Conservation (phyloP, 345 rosid genomes). For the Mallotus nudiflorus region DNA sequence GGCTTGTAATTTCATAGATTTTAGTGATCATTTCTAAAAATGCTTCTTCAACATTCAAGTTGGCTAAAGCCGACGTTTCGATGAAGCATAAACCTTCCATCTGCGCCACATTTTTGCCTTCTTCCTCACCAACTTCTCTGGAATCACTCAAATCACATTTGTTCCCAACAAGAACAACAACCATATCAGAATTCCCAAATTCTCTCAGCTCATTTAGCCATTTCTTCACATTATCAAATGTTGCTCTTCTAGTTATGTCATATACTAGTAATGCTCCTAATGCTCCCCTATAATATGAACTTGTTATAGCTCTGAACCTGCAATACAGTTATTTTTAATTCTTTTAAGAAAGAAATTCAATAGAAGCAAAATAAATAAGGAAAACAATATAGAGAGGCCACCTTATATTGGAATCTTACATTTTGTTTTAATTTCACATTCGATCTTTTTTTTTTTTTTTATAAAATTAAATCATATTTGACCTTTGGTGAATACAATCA, state of each 20-base stretch:
- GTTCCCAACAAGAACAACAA: conserved; percentile 73
- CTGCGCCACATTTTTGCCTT: conserved; percentile 61
- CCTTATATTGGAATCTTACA: no score
- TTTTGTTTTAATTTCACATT: no score
- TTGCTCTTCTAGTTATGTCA: conserved; percentile 63
- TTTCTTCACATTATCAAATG: conserved; percentile 52
- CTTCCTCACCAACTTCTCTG: conserved; percentile 58
- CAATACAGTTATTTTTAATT: not conserved
- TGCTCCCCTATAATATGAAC: conserved; percentile 89
- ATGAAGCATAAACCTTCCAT: conserved; percentile 61
- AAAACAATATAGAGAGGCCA: no score
- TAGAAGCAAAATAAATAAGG: not conserved
- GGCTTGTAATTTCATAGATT: conserved; percentile 51
- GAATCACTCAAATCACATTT: conserved; percentile 54
- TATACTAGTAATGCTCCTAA: conserved; percentile 74
- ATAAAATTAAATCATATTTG: no score
- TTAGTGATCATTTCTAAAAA: conserved; percentile 59
- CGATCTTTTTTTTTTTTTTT: no score
- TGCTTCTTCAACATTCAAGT: conserved; percentile 71
- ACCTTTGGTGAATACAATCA: no score
- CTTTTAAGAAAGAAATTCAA: not conserved
- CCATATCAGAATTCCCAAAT: conserved; percentile 51
- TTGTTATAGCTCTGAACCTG: conserved; percentile 88
- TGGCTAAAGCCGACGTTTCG: conserved; percentile 79
- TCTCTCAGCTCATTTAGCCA: conserved; percentile 73